These are phyloP conservation scores for Eimeria necatrix DNA, from an alignment of 169 alveolate species.

Conservation along the genomic window DNA sequence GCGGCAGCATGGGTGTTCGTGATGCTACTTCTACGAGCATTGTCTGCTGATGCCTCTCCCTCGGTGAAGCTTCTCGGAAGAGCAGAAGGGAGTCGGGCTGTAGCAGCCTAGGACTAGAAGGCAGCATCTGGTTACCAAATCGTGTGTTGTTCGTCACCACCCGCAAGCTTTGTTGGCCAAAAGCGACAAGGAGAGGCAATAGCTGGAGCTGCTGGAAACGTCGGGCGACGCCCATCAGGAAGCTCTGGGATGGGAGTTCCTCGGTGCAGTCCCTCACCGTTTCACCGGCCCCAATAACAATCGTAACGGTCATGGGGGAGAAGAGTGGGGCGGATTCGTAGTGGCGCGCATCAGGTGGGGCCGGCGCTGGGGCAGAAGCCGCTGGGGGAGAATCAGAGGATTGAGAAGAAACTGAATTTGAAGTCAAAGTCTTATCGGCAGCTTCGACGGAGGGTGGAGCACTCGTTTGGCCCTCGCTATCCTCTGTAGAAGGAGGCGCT, in stretches of 20 bases:
- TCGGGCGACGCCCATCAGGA: constrained; percentile 66
- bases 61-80: constrained; percentile 33
- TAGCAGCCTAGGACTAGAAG: constrained; percentile 50
- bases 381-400: neutral
- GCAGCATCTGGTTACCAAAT: neutral
- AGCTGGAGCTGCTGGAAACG: constrained; percentile 74
- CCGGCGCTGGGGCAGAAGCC: too few species aligned
- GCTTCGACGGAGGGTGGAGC: neutral
- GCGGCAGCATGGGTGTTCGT: constrained; percentile 55
- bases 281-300: constrained; percentile 73
- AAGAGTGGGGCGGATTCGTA: neutral
- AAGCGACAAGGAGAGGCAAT: constrained; percentile 64
- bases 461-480: neutral
- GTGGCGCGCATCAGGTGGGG: neutral
- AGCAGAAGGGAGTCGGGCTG: constrained; percentile 63
- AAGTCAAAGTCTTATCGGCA: neutral
- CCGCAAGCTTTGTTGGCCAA: constrained; percentile 68
- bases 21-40: constrained; percentile 69
- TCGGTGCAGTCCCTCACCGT: constrained; percentile 69
- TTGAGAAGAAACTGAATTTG: neutral
- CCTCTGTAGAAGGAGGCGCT: neutral
- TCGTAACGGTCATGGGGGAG: constrained; percentile 56
- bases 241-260: constrained; percentile 73
- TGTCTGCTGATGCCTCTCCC: constrained; percentile 23
- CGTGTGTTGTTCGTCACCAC: constrained; percentile 50